Conservation (phyloP, 768 basidiomycete genomes). For the Dacryopinax primogenitus region DNA sequence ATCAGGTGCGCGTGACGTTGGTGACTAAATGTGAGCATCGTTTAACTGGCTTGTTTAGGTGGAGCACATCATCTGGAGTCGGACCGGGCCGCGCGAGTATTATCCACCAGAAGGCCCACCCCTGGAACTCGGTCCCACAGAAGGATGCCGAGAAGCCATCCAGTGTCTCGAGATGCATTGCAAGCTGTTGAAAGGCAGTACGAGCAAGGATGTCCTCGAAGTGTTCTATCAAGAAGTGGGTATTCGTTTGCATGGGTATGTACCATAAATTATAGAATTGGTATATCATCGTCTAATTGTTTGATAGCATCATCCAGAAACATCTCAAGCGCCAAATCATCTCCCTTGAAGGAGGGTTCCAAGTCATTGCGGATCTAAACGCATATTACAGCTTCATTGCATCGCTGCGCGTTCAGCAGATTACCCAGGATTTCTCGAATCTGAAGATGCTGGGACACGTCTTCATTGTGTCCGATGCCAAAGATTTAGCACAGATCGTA, state of each 20-base stretch:
- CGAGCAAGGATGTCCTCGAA: conserved; percentile 89
- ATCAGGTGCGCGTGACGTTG: conserved; percentile 44
- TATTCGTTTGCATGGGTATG: conserved; percentile 69
- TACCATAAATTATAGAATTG: conserved; percentile 11
- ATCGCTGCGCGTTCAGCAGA: conserved; percentile 71
- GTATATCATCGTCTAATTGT: too few species aligned
- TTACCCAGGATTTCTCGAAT: conserved; percentile 80
- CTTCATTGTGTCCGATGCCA: conserved; percentile 89
- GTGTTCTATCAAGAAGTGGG: conserved; percentile 98
- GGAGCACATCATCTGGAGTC: conserved; percentile 77
- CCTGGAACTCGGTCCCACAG: conserved; percentile 73
- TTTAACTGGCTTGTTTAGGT: conserved; percentile 42
- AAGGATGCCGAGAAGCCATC: conserved; percentile 81
- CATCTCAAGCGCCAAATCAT: conserved; percentile 97
- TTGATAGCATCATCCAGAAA: conserved; percentile 76
- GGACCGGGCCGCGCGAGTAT: conserved; percentile 77
- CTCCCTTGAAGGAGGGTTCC: conserved; percentile 84
- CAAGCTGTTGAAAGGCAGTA: conserved; percentile 79
- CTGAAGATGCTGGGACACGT: conserved; percentile 97
- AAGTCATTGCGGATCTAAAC: conserved; percentile 92
- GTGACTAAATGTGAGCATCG: background rate
- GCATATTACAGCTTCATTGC: conserved; percentile 81
- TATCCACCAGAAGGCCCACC: conserved; percentile 71
- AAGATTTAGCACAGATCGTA: conserved; percentile 91
- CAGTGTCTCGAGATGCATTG: conserved; percentile 83